Conservation (phyloP, 2,329 filamentous ascomycete species). For the Lachnellula suecica region DNA sequence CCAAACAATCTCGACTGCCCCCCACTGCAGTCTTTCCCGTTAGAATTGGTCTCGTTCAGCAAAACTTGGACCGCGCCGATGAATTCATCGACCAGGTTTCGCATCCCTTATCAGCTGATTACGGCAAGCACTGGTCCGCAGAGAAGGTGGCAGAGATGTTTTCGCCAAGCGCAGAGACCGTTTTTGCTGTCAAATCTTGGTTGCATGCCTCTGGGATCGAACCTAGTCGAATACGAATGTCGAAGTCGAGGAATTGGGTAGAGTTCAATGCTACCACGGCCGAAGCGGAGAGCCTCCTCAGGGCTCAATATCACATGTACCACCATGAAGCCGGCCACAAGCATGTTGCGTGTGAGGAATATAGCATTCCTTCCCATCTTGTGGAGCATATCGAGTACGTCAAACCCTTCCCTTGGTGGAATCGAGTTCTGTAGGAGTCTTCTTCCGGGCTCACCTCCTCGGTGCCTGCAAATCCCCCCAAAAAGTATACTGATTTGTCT, state of each 20-base stretch:
- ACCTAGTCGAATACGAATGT: conserved; percentile 45
- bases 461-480: too few species aligned
- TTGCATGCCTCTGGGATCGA: conserved; percentile 51
- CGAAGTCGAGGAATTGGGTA: conserved; percentile 31
- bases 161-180: conserved; percentile 41
- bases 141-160: conserved; percentile 44
- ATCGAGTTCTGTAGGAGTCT: too few species aligned
- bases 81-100: conserved; percentile 43
- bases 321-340: conserved; percentile 49
- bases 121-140: conserved; percentile 47
- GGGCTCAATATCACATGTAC: conserved; percentile 52
- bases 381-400: conserved; percentile 31
- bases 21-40: conserved; percentile 23
- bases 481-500: too few species aligned
- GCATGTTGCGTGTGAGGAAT: conserved; percentile 31
- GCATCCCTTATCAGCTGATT: conserved; percentile 43
- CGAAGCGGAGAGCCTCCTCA: conserved; percentile 51
- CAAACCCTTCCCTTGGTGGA: too few species aligned
- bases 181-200: conserved; percentile 53
- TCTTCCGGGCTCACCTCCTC: too few species aligned
- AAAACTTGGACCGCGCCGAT: conserved; percentile 45
- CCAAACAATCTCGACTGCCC: conserved; percentile 20
- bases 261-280: conserved; percentile 33
- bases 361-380: conserved; percentile 30
- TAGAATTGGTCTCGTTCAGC: conserved; percentile 44